Evolutionary conservation across 2,329 filamentous ascomycete species (phyloP).

Genomic region (Hymenoscyphus albidus): DNA sequence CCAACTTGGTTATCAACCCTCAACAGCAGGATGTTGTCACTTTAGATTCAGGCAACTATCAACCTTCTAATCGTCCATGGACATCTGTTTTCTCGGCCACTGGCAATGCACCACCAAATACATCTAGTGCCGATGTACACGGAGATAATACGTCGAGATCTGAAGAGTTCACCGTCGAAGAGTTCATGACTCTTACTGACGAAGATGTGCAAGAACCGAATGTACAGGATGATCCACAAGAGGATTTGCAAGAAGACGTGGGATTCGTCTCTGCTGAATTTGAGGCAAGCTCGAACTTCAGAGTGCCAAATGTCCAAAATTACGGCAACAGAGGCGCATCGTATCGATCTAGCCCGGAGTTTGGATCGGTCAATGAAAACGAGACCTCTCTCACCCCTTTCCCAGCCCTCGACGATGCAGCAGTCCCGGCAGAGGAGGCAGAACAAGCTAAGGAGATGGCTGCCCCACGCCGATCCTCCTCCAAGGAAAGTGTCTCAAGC

Average conservation of each 20-base stretch:
- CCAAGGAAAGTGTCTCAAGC: background rate
- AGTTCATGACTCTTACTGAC: background rate
- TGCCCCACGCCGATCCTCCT: background rate
- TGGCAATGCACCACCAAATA: background rate
- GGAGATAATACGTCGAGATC: background rate
- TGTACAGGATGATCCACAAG: background rate
- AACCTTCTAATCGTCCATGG: conserved; percentile 15
- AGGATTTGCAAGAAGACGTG: too few species aligned
- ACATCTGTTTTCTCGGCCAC: conserved; percentile 2
- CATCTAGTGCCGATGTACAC: background rate
- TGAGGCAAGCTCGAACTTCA: background rate
- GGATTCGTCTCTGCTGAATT: background rate
- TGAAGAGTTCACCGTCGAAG: background rate
- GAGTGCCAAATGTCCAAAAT: conserved; percentile 16
- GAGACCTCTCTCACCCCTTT: background rate
- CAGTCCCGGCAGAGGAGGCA: background rate
- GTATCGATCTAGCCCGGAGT: background rate
- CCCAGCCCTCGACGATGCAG: background rate
- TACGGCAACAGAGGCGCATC: conserved; percentile 13
- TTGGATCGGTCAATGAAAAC: background rate
- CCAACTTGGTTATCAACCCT: background rate
- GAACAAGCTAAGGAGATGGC: background rate
- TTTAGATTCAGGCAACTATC: conserved; percentile 4
- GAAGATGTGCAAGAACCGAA: background rate
- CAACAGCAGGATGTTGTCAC: background rate